A percentile compares a stretch with the other conserved stretches of the same genome.
phyloP scores from a whole-genome alignment of 257 asterid genomes.

The Solanum megistacrolobum region DNA sequence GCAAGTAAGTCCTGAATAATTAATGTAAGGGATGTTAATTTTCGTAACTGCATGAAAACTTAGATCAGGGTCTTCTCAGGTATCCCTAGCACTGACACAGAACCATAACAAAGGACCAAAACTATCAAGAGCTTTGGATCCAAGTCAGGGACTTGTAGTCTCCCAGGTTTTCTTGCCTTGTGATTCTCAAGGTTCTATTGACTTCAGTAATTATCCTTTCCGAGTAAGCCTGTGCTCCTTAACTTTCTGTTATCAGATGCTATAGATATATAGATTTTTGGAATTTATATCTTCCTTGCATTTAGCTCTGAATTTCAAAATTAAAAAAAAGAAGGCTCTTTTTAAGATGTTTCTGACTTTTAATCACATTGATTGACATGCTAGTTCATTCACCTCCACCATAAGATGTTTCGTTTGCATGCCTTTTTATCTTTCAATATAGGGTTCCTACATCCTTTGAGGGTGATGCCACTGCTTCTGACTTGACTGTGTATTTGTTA shows the following conservation, averaged over 20 bases:
- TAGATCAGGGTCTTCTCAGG: slow-evolving; percentile 32
- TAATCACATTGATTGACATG: background rate
- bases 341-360: background rate
- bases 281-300: background rate
- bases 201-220: slow-evolving; percentile 77
- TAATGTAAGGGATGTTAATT: background rate
- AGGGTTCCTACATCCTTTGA: background rate
- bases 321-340: background rate
- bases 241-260: background rate
- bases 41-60: background rate
- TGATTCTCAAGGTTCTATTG: slow-evolving; percentile 85
- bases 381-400: background rate
- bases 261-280: background rate
- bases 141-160: slow-evolving; percentile 52
- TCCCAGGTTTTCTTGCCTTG: slow-evolving; percentile 89
- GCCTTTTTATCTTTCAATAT: background rate
- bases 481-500: background rate
- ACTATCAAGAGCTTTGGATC: slow-evolving; percentile 31
- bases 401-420: background rate
- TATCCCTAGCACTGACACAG: slow-evolving; percentile 66
- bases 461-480: background rate
- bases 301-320: background rate
- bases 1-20: slow-evolving; percentile 38
- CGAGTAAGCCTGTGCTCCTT: slow-evolving; percentile 49
- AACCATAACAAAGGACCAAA: slow-evolving; percentile 61